Evolutionary conservation across 495 filamentous ascomycete genomes (phyloP).

Genomic region (Penicillium riverlandense): DNA sequence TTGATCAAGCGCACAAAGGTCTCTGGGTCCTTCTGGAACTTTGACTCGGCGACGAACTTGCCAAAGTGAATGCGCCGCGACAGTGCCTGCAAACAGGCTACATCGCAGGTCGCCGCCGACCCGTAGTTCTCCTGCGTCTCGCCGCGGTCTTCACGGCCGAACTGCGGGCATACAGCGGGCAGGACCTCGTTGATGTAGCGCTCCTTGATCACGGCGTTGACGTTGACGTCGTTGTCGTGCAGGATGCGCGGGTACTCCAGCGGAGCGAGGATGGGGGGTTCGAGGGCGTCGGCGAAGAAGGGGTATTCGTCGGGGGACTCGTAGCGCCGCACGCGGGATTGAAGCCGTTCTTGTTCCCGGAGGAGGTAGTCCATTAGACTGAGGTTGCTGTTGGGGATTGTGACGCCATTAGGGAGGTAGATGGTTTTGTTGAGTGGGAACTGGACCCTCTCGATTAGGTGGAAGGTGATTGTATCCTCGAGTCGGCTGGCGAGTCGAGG

Average conservation of each 20-base stretch:
- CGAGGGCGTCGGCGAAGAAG: slow-evolving; percentile 83
- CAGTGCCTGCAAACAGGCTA: slow-evolving; percentile 82
- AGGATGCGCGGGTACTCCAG: slow-evolving; percentile 86
- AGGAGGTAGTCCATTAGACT: slow-evolving; percentile 95
- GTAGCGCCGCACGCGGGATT: slow-evolving; percentile 92
- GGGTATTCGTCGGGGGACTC: slow-evolving; percentile 96
- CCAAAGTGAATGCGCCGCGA: slow-evolving; percentile 94
- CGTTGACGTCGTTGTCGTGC: slow-evolving; percentile 86
- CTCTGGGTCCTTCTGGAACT: slow-evolving; percentile 81
- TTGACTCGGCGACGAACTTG: slow-evolving; percentile 98
- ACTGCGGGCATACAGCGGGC: slow-evolving; percentile 68
- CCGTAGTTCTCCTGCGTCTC: slow-evolving; percentile 94
- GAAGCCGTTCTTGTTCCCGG: slow-evolving; percentile 77
- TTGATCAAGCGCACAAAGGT: slow-evolving; percentile 74
- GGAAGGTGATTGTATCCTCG: slow-evolving; percentile 98
- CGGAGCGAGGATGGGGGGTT: slow-evolving; percentile 76
- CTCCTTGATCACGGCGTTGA: slow-evolving; percentile 80
- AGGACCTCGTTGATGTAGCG: slow-evolving; percentile 80
- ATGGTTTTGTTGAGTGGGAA: slow-evolving; percentile 90
- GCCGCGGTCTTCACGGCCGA: slow-evolving; percentile 67
- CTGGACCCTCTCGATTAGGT: slow-evolving; percentile 95
- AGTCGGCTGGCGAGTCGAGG: slow-evolving; percentile 56
- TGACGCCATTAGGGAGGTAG: slow-evolving; percentile 73
- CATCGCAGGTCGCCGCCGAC: slow-evolving; percentile 84
- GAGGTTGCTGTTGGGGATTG: slow-evolving; percentile 62